Base-by-base conservation (phyloP, 495 filamentous ascomycete genomes). In the Daldinia grandis region DNA sequence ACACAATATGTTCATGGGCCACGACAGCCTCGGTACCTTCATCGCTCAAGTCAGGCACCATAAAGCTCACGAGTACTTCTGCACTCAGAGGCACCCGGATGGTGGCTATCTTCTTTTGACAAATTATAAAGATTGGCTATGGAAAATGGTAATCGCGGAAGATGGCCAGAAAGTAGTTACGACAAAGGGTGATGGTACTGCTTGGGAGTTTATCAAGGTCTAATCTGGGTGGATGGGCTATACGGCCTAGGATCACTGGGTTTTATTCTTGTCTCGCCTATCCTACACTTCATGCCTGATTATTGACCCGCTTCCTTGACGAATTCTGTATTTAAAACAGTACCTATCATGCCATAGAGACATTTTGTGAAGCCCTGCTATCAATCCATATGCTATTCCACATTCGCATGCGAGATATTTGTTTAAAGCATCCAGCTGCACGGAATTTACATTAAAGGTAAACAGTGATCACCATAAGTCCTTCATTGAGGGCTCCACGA, bases 381-480 rank as follows among this genome's bases (percentile, higher is more conserved):
- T 30, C 5, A 30, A 30, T n/a, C n/a, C 28, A 3, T 30, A 30
- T 6, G n/a, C n/a, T 30, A 5, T 6, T 30, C 2, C 28, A 30
- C 6, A 30, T 30, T 30, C 28, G 28, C 6, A 30, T 6, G 28
- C 3, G 5, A 30, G 2, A 30, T 30, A 30, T 30, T 30, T 30
- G 3, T 30, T 6, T 6, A 84, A 84, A 77, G 87, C 83, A 82
- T 82, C 87, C 1, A 85, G 85, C 58, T n/a, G n/a, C n/a, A n/a
- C n/a, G n/a, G n/a, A n/a, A n/a, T n/a, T n/a, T n/a, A n/a, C n/a
- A n/a, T n/a, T n/a, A n/a, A n/a, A n/a, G n/a, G n/a, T n/a, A n/a
- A n/a, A n/a, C n/a, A n/a, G n/a, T n/a, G n/a, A n/a, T n/a, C n/a
- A n/a, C n/a, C n/a, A n/a, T n/a, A n/a, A n/a, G n/a, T n/a, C n/a